Evolutionary conservation across 768 basidiomycete genomes (phyloP).

Genomic region (Rhizopogon vesiculosus): DNA sequence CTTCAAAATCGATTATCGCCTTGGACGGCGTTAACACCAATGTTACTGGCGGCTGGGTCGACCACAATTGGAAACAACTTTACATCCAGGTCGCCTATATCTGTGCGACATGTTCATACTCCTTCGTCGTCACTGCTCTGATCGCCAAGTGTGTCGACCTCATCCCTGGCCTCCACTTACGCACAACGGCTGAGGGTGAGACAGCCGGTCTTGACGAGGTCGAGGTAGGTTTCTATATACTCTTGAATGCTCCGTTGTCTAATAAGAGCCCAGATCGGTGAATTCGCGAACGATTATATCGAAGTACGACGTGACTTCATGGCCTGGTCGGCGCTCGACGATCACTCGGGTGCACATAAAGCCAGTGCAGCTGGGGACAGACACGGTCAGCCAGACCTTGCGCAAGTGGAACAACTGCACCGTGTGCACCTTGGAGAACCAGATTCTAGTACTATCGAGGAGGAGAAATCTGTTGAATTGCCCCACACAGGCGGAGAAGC

Average conservation of each 20-base stretch:
- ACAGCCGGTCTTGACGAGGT: slow-evolving; percentile 65
- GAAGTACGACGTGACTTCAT: slow-evolving; percentile 64
- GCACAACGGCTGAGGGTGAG: slow-evolving; percentile 52
- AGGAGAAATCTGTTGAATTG: neutral
- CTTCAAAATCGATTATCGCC: slow-evolving; percentile 53
- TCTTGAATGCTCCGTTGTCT: neutral
- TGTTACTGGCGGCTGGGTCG: slow-evolving; percentile 63
- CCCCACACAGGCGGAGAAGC: neutral
- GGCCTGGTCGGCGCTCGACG: slow-evolving; percentile 41
- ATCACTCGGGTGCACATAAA: slow-evolving; percentile 4
- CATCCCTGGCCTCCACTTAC: slow-evolving; percentile 54
- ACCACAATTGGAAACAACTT: slow-evolving; percentile 74
- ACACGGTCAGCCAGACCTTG: slow-evolving; percentile 31
- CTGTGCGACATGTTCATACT: slow-evolving; percentile 51
- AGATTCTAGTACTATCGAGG: neutral
- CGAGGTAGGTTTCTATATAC: slow-evolving; percentile 41
- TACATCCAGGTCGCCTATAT: slow-evolving; percentile 73
- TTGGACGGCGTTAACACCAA: slow-evolving; percentile 63
- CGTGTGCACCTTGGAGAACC: slow-evolving; percentile 9
- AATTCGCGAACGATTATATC: slow-evolving; percentile 66
- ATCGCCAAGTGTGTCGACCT: slow-evolving; percentile 54
- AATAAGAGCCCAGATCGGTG: slow-evolving; percentile 45
- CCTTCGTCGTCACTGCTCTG: slow-evolving; percentile 56
- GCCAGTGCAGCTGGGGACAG: slow-evolving; percentile 28
- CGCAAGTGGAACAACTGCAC: slow-evolving; percentile 1